Evolutionary conservation across 306 rosid genomes (phyloP).

Genomic region (Fragaria vesca): DNA sequence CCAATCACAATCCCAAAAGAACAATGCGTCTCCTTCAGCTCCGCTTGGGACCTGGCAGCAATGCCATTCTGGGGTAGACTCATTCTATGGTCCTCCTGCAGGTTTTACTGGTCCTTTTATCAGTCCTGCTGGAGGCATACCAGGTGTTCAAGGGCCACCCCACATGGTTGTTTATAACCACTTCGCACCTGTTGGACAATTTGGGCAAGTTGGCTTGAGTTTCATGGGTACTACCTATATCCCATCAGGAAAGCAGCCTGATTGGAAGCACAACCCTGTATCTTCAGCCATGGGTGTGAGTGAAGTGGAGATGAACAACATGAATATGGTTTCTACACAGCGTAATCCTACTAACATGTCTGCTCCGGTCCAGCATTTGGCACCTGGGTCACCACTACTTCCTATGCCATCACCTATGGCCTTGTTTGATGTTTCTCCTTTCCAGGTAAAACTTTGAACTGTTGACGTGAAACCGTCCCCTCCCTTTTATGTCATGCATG

Average conservation of each 20-base stretch:
- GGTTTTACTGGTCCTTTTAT: constrained; percentile 89
- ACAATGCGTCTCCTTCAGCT: constrained; percentile 51
- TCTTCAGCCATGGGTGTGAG: constrained; percentile 57
- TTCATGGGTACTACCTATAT: constrained; percentile 96
- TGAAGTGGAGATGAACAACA: constrained; percentile 67
- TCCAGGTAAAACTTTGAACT: constrained; percentile 61
- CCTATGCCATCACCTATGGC: constrained; percentile 92
- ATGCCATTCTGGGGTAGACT: constrained; percentile 89
- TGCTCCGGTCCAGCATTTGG: constrained; percentile 80
- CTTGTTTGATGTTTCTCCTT: constrained; percentile 91
- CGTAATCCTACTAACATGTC: constrained; percentile 66
- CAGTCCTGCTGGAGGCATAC: constrained; percentile 84
- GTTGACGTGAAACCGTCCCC: neutral
- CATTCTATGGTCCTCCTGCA: constrained; percentile 92
- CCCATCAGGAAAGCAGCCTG: constrained; percentile 94
- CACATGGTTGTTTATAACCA: constrained; percentile 99
- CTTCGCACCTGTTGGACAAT: constrained; percentile 96
- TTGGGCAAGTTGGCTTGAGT: constrained; percentile 96
- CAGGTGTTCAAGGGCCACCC: constrained; percentile 93
- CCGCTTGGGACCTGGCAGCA: constrained; percentile 86
- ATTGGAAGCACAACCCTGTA: constrained; percentile 85
- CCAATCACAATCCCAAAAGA: constrained; percentile 68
- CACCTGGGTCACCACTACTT: constrained; percentile 94
- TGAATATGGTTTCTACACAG: constrained; percentile 69
- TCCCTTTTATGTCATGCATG: neutral